Evolutionary conservation across 2,329 filamentous ascomycete genomes (phyloP).

Genomic region (Pseudogymnoascus sp.): DNA sequence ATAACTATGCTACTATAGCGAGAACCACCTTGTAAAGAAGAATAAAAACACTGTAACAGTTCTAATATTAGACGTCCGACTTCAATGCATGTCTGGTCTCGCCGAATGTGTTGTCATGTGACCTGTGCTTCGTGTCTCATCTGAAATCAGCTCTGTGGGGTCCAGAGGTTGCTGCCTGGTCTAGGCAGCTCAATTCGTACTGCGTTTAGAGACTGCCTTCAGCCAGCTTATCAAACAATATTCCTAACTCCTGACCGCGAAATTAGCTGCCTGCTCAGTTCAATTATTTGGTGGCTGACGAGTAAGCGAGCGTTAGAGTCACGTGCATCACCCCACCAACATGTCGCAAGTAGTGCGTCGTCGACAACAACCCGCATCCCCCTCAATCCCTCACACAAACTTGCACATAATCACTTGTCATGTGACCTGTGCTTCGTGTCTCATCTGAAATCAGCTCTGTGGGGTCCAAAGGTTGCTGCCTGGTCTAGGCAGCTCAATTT

Average conservation of each 20-base stretch:
- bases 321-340: conserved; percentile 6
- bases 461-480: not conserved
- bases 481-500: not conserved
- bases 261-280: not conserved
- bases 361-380: conserved; percentile 7
- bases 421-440: not conserved
- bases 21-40: not conserved
- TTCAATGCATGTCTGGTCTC: not conserved
- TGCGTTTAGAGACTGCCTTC: not conserved
- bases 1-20: conserved; percentile 2
- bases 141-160: not conserved
- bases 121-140: not conserved
- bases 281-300: conserved; percentile 1
- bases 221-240: not conserved
- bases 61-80: not conserved
- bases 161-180: not conserved
- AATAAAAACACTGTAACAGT: conserved; percentile 5
- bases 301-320: not conserved
- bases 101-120: not conserved
- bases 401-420: conserved; percentile 3
- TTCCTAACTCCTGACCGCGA: not conserved
- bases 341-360: conserved; percentile 6
- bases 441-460: not conserved
- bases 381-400: conserved; percentile 8
- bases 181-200: not conserved